These are phyloP conservation scores for Ichthyophthirius multifiliis DNA, from an alignment of 169 alveolate genomes.

Conservation along the genomic window DNA sequence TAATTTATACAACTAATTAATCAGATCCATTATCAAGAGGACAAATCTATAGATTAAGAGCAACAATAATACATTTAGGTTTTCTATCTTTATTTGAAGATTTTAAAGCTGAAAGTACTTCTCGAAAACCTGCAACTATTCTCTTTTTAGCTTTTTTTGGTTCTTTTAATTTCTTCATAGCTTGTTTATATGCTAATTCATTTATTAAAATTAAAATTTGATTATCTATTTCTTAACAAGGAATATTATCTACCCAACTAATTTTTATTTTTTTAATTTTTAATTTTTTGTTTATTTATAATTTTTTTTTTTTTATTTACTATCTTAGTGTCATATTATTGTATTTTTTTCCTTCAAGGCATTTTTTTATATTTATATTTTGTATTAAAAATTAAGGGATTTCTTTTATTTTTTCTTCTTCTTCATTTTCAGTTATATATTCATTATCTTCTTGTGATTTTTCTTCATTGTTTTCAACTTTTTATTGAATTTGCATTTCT, in stretches of 20 bases:
- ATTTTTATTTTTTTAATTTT: not conserved
- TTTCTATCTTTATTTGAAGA: slow-evolving; percentile 6
- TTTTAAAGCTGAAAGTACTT: not conserved
- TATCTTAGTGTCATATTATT: not conserved
- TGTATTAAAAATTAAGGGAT: not conserved
- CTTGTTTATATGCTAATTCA: slow-evolving; percentile 21
- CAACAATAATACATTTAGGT: slow-evolving; percentile 19
- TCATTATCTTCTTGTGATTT: too few species aligned
- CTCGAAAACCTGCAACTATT: slow-evolving; percentile 39
- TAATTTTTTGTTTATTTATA: not conserved
- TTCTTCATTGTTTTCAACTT: not conserved
- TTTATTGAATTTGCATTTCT: not conserved
- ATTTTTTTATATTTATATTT: not conserved
- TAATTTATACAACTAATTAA: slow-evolving; percentile 10
- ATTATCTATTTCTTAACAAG: slow-evolving; percentile 31
- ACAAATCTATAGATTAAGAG: slow-evolving; percentile 9
- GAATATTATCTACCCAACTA: slow-evolving; percentile 35
- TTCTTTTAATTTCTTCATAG: slow-evolving; percentile 37
- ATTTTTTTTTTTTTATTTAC: not conserved
- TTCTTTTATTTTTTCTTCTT: not conserved
- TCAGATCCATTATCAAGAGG: slow-evolving; percentile 37
- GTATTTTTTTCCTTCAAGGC: not conserved
- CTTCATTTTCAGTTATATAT: not conserved
- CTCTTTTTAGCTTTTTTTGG: slow-evolving; percentile 43
- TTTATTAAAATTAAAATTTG: not conserved